Conservation (phyloP, 2,329 filamentous ascomycete genomes). For the Metarhizium album region DNA sequence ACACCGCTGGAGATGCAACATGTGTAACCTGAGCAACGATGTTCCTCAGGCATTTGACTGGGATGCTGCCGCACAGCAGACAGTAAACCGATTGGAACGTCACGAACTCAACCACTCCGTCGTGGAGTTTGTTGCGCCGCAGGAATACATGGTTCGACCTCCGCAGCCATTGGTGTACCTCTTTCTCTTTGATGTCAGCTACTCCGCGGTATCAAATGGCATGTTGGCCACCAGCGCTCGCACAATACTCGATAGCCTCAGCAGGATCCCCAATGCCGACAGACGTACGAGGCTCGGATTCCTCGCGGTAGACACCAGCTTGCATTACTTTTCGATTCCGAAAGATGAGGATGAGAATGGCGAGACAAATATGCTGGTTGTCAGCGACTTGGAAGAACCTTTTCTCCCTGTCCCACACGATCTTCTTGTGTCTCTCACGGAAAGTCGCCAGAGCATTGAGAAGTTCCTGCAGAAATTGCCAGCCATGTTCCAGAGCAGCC, state of each 20-base stretch:
- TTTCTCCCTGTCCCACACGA: constrained; percentile 92
- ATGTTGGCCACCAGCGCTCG: constrained; percentile 85
- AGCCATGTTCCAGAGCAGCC: constrained; percentile 92
- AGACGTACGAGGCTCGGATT: constrained; percentile 87
- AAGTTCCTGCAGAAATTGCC: constrained; percentile 84
- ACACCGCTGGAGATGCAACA: constrained; percentile 97
- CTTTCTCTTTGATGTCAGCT: constrained; percentile 92
- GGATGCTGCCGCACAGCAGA: constrained; percentile 87
- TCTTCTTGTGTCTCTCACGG: constrained; percentile 76
- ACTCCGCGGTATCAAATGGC: constrained; percentile 77
- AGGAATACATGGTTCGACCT: constrained; percentile 98
- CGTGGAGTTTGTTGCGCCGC: constrained; percentile 92
- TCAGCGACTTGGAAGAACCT: constrained; percentile 91
- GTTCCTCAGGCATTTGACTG: constrained; percentile 99
- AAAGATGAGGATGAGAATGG: constrained; percentile 76
- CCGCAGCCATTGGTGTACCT: constrained; percentile 92
- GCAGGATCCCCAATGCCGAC: constrained; percentile 96
- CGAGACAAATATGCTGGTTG: constrained; percentile 84
- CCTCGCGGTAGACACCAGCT: constrained; percentile 84
- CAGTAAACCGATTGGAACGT: constrained; percentile 82
- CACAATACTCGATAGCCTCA: constrained; percentile 88
- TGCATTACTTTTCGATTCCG: constrained; percentile 94
- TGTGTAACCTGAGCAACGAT: constrained; percentile 98
- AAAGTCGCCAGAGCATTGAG: constrained; percentile 86
- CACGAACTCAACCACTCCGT: constrained; percentile 93